phyloP scores from a whole-genome alignment of 805 yeast species.

The Blastobotrys chiropterorum region DNA sequence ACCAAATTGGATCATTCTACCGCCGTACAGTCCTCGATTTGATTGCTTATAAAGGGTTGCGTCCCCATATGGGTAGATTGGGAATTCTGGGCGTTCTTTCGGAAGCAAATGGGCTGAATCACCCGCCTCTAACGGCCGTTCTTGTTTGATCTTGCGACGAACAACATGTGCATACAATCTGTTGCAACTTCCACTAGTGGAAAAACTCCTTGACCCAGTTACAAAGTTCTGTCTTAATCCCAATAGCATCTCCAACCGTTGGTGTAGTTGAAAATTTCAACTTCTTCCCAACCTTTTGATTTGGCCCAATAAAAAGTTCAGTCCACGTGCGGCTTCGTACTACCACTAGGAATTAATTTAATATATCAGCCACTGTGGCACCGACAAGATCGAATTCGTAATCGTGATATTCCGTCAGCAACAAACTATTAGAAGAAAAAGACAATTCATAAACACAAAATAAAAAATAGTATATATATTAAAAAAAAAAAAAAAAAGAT shows the following conservation, averaged over 20 bases:
- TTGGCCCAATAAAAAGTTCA: not conserved
- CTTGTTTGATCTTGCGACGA: slow-evolving; percentile 22
- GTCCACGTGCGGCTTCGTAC: not conserved
- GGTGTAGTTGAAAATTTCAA: not conserved
- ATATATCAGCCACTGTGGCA: not conserved
- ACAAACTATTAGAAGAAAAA: too few relatives aligned
- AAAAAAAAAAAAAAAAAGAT: not conserved
- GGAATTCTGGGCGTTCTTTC: slow-evolving; percentile 38
- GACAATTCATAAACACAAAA: not conserved
- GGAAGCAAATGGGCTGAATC: slow-evolving; percentile 41
- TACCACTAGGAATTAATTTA: not conserved
- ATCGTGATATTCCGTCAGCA: too few relatives aligned
- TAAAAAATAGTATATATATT: not conserved
- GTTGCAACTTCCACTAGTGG: slow-evolving; percentile 10
- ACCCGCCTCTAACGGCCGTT: slow-evolving; percentile 40
- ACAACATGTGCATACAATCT: slow-evolving; percentile 25
- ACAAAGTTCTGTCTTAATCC: not conserved
- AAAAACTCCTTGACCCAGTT: slow-evolving; percentile 10
- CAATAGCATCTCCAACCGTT: not conserved
- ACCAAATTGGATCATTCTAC: slow-evolving; percentile 71
- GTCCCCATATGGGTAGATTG: slow-evolving; percentile 75
- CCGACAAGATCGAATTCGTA: not conserved
- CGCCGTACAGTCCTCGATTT: slow-evolving; percentile 87
- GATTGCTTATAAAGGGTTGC: slow-evolving; percentile 74
- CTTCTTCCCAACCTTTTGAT: not conserved